Evolutionary conservation across 2,329 filamentous ascomycete species (phyloP), one percentile per base, ranked within the genome.

Genomic region (Aspergillus sergii): DNA sequence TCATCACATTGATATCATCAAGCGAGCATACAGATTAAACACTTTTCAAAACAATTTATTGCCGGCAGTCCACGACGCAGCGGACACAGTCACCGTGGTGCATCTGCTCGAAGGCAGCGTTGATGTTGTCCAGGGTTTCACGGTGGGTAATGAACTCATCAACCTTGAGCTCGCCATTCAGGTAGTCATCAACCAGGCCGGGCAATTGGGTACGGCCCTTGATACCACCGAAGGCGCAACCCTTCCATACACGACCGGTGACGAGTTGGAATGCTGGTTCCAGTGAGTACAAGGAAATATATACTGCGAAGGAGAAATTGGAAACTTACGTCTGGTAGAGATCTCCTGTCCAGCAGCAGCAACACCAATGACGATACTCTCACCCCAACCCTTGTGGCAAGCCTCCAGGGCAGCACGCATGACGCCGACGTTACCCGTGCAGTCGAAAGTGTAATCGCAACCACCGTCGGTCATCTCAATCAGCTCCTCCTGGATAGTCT

Each of bases 121-220:
- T 98, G 81, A 99, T 96, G 74, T 91, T 88, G 64, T 83, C 82
- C 51, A 99, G 84, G 4, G 85, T 86, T 83, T 96, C 92, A 72
- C 94, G 89, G 84, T 99, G 95, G 36, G 95, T 99, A 83, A 99
- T 98, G 84, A 98, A 98, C 84, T 99, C 95, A 78, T 98, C 94
- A 53, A 98, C 95, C 89, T 97, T 98, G 76, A 99, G 89, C 76
- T 91, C 87, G 72, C 94, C 94, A 59, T 86, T 86, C 79, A 96
- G 85, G 83, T 99, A 99, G 81, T 98, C 94, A 70, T 88, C 83
- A 28, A 99, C 93, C 46, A 99, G 89, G 63, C 86, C 89, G 55
- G 91, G 91, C 69, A 99, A 88, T 83, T 99, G 95, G 39, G 91
- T 90, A 75, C 95, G 94, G 71, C 95, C 95, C 86, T 98, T 99